Conservation (phyloP, 345 rosid species). For the Hirschfeldia incana region DNA sequence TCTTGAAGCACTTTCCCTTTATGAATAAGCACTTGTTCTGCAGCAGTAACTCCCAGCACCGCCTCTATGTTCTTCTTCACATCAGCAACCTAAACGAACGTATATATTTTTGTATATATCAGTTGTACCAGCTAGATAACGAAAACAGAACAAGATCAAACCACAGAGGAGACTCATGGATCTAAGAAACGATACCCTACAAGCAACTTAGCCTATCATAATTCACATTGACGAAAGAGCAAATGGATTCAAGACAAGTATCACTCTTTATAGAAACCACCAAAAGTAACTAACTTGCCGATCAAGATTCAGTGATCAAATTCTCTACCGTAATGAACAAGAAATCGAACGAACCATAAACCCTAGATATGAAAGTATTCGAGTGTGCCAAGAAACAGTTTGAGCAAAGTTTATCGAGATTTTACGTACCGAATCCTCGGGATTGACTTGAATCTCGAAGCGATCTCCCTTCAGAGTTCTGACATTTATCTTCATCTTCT, state of each 20-base stretch:
- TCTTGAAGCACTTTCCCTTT: conserved; percentile 76
- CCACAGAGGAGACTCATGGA: neutral
- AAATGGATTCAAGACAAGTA: neutral
- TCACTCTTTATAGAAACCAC: neutral
- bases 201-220: neutral
- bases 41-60: conserved; percentile 57
- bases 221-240: neutral
- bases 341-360: neutral
- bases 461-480: conserved; percentile 45
- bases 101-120: neutral
- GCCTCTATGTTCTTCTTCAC: conserved; percentile 68
- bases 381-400: neutral
- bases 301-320: neutral
- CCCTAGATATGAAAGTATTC: neutral
- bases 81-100: conserved; percentile 50
- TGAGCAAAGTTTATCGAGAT: neutral
- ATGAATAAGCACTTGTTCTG: conserved; percentile 66
- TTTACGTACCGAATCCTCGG: conserved; percentile 38
- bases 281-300: neutral
- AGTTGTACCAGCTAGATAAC: neutral
- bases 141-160: neutral
- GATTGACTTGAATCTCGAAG: conserved; percentile 49
- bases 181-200: neutral
- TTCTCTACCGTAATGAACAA: neutral
- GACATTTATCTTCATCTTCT: conserved; percentile 43